phyloP scores from a whole-genome alignment of 345 rosid genomes.

The Aquilaria yunnanensis region DNA sequence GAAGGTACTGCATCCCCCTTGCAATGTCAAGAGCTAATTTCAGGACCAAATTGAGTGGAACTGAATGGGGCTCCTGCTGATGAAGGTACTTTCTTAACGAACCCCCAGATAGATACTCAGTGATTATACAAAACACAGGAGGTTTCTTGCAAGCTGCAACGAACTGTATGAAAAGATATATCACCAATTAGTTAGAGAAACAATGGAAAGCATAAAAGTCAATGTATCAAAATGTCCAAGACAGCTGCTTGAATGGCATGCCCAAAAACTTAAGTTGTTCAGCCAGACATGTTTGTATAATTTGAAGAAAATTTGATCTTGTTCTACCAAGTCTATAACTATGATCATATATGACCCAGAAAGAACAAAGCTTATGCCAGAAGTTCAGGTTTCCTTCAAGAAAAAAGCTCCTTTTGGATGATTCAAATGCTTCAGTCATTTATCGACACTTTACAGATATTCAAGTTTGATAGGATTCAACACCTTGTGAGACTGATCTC shows the following conservation, averaged over 20 bases:
- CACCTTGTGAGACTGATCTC: too few relatives aligned
- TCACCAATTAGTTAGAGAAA: constrained; percentile 7
- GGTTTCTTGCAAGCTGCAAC: constrained; percentile 72
- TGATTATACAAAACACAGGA: constrained; percentile 62
- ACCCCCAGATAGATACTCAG: constrained; percentile 68
- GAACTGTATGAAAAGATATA: constrained; percentile 35
- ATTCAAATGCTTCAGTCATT: too few relatives aligned
- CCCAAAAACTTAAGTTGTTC: too few relatives aligned
- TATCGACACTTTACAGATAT: too few relatives aligned
- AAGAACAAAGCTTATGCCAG: too few relatives aligned
- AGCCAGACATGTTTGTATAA: too few relatives aligned
- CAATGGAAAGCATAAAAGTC: neutral
- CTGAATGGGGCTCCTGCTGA: constrained; percentile 63
- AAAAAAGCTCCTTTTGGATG: too few relatives aligned
- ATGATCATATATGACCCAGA: too few relatives aligned
- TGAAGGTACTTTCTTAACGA: constrained; percentile 65
- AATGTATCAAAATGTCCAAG: neutral
- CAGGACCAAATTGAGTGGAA: constrained; percentile 52
- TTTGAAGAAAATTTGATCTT: too few relatives aligned
- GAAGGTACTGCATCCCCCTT: constrained; percentile 70
- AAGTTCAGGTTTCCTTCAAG: too few relatives aligned
- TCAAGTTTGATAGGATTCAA: too few relatives aligned
- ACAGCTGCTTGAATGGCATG: neutral
- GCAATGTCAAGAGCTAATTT: constrained; percentile 70
- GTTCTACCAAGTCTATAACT: too few relatives aligned